Base-by-base conservation (phyloP, 768 basidiomycete species). In the Tephrocybe sp. region DNA sequence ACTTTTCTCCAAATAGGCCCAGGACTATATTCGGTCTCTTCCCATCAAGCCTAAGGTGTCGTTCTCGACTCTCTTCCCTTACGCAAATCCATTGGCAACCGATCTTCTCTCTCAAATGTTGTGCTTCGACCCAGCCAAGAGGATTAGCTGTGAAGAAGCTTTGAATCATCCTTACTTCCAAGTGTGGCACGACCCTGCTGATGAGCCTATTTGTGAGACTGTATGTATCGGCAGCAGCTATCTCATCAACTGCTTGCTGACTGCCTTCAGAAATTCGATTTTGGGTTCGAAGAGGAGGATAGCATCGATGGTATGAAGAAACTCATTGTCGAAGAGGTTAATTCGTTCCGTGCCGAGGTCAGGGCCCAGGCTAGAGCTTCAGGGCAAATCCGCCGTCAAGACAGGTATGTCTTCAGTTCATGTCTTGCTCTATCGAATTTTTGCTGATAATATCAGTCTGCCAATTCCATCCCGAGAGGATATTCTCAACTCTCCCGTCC, bases 121-220 rank as follows among this genome's bases (percentile, higher is more conserved):
- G 38, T 87, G 89, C 68, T 99, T 98, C 64, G 97, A 99, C 64
- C 97, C 97, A 31, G 88, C 92, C 15, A 92, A 92, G 71, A 86
- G 96, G 47, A 95, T 98, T 67, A 92, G 90, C 51, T 98, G 96
- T 67, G 92, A 97, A 61, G 86, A 98, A 63, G 97, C 97, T 1
- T 74, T 99, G 43, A 87, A 88, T 45, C 97, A 99, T 64, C 93
- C 95, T 1, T 99, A 98, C 71, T 72, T 92, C 53, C 83, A 89
- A 52, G 97, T 98, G 9, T 99, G 97, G 97, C 95, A 98, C 64
- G 97, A 98, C 66, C 94, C 94, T 16, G 84, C 89, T 9, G 95
- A 98, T 64, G 95, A 97, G 67, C 95, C 95, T 0, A 59, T 80
- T 30, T 97, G 93, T 66, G 84, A 90, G 30, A 67, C 79, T 41